phyloP scores from a whole-genome alignment of 176 grass and related monocot species.

The Phragmites australis region DNA sequence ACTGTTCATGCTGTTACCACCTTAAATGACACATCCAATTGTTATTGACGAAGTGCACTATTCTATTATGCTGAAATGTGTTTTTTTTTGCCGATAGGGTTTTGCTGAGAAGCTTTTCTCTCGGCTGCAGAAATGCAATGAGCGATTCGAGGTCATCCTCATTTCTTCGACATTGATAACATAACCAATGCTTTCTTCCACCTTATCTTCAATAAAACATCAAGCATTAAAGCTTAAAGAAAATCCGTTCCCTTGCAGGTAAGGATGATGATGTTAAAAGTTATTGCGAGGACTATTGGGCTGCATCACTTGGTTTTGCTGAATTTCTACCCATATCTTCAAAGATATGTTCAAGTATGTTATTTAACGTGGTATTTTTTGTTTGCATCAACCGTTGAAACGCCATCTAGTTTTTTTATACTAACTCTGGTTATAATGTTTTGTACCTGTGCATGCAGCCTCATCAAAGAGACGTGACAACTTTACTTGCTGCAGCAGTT shows the following conservation, averaged over 20 bases:
- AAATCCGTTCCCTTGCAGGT: conserved; percentile 55
- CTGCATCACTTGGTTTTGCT: conserved; percentile 85
- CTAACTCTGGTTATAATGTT: background rate
- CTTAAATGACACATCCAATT: conserved; percentile 9
- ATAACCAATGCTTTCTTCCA: background rate
- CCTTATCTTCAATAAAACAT: conserved; percentile 5
- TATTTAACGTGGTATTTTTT: background rate
- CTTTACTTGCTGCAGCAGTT: conserved; percentile 94
- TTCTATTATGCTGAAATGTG: conserved; percentile 19
- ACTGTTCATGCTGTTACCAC: conserved; percentile 10
- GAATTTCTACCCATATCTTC: conserved; percentile 86
- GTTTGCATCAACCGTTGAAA: conserved; percentile 4
- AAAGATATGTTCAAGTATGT: conserved; percentile 90
- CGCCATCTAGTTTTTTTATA: background rate
- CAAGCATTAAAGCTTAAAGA: conserved; percentile 22
- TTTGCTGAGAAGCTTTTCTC: conserved; percentile 94
- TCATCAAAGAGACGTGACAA: conserved; percentile 91
- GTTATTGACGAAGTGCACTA: background rate
- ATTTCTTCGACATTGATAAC: background rate
- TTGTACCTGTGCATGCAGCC: conserved; percentile 56
- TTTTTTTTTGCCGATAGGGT: conserved; percentile 51
- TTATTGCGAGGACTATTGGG: conserved; percentile 83
- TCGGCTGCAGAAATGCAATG: conserved; percentile 83
- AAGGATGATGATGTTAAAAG: conserved; percentile 95
- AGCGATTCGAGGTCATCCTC: conserved; percentile 81